phyloP scores from a whole-genome alignment of 371 early-diverging fungal genomes.

The Mortierella polycephala region DNA sequence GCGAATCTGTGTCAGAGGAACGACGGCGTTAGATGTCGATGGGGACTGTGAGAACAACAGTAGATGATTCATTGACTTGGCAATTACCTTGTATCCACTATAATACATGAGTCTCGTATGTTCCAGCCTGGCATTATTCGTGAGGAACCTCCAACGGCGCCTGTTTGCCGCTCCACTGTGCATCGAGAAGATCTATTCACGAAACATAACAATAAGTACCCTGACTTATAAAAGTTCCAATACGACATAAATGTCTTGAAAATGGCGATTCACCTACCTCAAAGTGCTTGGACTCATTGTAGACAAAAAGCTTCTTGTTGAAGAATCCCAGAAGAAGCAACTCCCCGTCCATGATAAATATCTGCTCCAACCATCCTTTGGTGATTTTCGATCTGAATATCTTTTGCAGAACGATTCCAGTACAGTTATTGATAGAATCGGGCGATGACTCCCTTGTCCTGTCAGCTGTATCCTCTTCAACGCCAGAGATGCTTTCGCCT shows the following conservation, averaged over 20 bases:
- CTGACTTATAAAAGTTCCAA: neutral
- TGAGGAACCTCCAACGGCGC: conserved; percentile 65
- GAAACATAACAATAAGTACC: neutral
- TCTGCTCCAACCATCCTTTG: conserved; percentile 76
- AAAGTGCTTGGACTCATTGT: conserved; percentile 76
- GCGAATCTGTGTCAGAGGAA: conserved; percentile 47
- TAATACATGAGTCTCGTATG: conserved; percentile 65
- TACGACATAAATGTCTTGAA: neutral
- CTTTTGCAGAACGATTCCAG: conserved; percentile 57
- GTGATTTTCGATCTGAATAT: conserved; percentile 74
- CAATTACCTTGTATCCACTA: conserved; percentile 59
- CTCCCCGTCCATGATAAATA: conserved; percentile 64
- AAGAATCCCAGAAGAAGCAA: conserved; percentile 76
- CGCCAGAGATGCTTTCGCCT: neutral
- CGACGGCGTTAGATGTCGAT: neutral
- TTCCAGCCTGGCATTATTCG: conserved; percentile 60
- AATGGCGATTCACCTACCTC: conserved; percentile 47
- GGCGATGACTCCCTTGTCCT: neutral
- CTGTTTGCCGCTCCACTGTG: conserved; percentile 71
- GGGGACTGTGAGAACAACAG: neutral
- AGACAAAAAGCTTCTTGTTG: conserved; percentile 76
- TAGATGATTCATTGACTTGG: neutral
- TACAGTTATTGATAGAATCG: conserved; percentile 10
- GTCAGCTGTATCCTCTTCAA: conserved; percentile 7
- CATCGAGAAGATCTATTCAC: conserved; percentile 60